These are phyloP conservation scores for Dendrobium nobile DNA, from an alignment of 106 monocot genomes.

Conservation along the genomic window DNA sequence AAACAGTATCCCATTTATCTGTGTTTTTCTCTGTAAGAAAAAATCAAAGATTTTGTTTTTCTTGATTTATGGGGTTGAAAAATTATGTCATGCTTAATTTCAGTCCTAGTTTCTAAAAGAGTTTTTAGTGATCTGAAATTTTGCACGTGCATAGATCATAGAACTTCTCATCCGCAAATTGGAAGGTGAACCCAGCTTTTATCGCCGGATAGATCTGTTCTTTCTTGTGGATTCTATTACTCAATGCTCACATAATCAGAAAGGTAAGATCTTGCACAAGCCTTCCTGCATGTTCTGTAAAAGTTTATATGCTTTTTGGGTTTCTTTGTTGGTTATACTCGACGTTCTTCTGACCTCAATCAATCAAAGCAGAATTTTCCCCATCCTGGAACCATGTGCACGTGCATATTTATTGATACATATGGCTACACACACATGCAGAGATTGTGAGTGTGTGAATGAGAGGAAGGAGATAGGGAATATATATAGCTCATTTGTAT, in stretches of 20 bases:
- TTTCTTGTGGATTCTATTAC: constrained; percentile 97
- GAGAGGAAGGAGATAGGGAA: neutral
- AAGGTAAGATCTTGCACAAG: constrained; percentile 43
- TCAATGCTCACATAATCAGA: constrained; percentile 86
- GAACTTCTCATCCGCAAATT: constrained; percentile 81
- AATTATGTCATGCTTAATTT: neutral
- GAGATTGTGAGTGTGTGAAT: no score
- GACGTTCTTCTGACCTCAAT: neutral
- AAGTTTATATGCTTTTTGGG: neutral
- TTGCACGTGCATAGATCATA: constrained; percentile 50
- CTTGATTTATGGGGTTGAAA: neutral
- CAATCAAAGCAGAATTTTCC: neutral
- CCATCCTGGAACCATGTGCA: neutral
- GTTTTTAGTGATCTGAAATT: neutral
- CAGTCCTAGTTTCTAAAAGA: neutral
- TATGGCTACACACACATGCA: neutral
- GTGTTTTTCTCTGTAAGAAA: neutral
- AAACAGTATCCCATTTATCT: neutral
- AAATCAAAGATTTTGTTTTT: neutral
- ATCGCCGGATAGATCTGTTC: constrained; percentile 81
- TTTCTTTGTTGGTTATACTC: neutral
- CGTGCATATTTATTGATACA: neutral
- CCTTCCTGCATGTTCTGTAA: neutral
- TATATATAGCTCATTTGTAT: neutral
- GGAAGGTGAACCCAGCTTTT: constrained; percentile 76